Percentiles rank a stretch among this genome's conserved stretches.
Conservation (phyloP, 257 asterid genomes). For the Solanum dulcamara region DNA sequence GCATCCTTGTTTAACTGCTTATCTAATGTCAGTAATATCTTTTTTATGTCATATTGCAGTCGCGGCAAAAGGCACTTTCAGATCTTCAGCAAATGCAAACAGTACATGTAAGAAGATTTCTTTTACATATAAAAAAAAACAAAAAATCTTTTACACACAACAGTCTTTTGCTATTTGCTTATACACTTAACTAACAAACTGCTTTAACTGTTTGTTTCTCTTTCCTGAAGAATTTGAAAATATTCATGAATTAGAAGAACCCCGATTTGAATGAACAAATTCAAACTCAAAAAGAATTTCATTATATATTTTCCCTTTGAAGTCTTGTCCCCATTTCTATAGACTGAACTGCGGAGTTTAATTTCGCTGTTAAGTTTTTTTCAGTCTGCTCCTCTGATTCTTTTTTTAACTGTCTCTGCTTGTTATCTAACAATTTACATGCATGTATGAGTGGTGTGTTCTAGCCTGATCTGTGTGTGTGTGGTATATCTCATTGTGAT, state of each 20-base stretch:
- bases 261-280: not conserved
- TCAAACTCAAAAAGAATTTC: not conserved
- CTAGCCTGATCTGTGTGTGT: not conserved
- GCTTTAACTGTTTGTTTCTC: not conserved
- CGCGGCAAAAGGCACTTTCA: constrained; percentile 88
- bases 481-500: not conserved
- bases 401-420: not conserved
- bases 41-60: constrained; percentile 37
- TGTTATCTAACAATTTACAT: not conserved
- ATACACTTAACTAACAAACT: not conserved
- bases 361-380: not conserved
- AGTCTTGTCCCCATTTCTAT: not conserved
- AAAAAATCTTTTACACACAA: not conserved
- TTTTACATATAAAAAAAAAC: not conserved
- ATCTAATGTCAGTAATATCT: not conserved
- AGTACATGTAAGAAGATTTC: constrained; percentile 54
- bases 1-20: not conserved
- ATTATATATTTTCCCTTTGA: not conserved
- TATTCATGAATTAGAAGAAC: not conserved
- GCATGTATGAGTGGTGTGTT: not conserved
- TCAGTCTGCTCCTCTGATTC: not conserved
- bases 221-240: not conserved
- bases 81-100: constrained; percentile 88
- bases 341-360: not conserved
- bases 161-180: not conserved